These are phyloP conservation scores for Albifimbria verrucaria DNA, from an alignment of 2,329 filamentous ascomycete genomes.

Conservation along the genomic window DNA sequence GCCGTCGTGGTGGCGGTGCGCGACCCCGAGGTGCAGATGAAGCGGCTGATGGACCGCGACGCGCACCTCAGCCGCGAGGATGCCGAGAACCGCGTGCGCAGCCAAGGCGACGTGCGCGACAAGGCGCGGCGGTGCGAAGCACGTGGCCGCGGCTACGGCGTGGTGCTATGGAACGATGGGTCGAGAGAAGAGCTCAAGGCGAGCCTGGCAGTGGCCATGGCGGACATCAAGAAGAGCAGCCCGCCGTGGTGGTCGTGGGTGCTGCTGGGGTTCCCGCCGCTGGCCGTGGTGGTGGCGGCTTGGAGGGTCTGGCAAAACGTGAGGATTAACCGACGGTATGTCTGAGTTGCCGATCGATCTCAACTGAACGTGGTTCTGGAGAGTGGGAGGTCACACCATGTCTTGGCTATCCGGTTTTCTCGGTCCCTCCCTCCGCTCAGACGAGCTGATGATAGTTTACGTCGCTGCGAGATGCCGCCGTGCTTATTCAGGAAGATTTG, in stretches of 20 bases:
- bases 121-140: constrained; percentile 76
- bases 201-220: constrained; percentile 66
- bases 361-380: too few species aligned
- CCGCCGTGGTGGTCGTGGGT: constrained; percentile 83
- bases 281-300: constrained; percentile 64
- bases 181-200: constrained; percentile 64
- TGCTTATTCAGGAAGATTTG: too few species aligned
- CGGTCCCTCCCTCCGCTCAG: too few species aligned
- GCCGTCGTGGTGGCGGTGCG: constrained; percentile 83
- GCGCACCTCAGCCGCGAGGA: constrained; percentile 78
- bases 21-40: constrained; percentile 80
- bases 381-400: too few species aligned
- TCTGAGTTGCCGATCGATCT: too few species aligned
- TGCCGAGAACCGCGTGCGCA: constrained; percentile 78
- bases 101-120: constrained; percentile 79
- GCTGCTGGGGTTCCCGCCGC: constrained; percentile 66
- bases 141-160: constrained; percentile 61
- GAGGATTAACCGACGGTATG: constrained; percentile 62
- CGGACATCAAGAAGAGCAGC: constrained; percentile 57
- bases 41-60: constrained; percentile 71
- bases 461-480: too few species aligned
- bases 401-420: too few species aligned
- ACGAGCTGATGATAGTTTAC: too few species aligned
- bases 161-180: constrained; percentile 90
- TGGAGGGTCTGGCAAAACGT: constrained; percentile 74